Base-by-base conservation (phyloP, 768 basidiomycete species). In the Russula brevipes region DNA sequence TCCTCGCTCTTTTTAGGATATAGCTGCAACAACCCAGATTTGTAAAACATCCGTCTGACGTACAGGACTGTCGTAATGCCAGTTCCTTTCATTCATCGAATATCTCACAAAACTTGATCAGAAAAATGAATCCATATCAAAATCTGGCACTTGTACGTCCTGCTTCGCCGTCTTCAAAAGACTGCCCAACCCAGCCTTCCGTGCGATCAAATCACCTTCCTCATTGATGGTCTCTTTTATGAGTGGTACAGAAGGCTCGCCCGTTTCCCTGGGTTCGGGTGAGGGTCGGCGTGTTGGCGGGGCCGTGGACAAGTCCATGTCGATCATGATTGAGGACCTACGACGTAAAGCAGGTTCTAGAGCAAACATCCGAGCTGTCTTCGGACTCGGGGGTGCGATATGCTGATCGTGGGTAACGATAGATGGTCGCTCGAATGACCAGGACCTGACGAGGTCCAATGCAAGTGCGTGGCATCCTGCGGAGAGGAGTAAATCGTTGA, bases 391-490 rank as follows among this genome's bases (percentile, higher is more conserved):
- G 5, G 82, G 78, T n/a, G 74, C 63, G 33, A 63, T 35, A 36
- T 66, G 58, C 17, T 61, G 71, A 42, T 72, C 72, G 17, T 59
- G 73, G 24, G 69, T 64, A 14, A 69, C 67, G 51, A 78, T 78
- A 30, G 86, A 82, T 41, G 94, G 92, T 50, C 87, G 81, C 57
- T 89, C 89, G 72, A 97, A 98, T 1, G 91, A 88, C 95, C 95
- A 98, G 0, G 89, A 88, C 33, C 84, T 82, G 44, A 96, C 87
- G 17, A 99, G 85, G 72, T 94, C 87, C 42, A 99, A 80, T 5
- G 92, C 95, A n/a, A 99, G 77, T 6, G 83, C 83, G 72, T 97
- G 96, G 69, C 95, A 98, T 19, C 96, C 95, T 97, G 72, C 11
- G 58, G 51, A 54, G 41, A 17, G 57, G n/a, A 58, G 14, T 38